Percentiles rank a stretch among this genome's conserved stretches.
Evolutionary conservation across 768 basidiomycete species (phyloP).

Genomic region (Russula earlei): DNA sequence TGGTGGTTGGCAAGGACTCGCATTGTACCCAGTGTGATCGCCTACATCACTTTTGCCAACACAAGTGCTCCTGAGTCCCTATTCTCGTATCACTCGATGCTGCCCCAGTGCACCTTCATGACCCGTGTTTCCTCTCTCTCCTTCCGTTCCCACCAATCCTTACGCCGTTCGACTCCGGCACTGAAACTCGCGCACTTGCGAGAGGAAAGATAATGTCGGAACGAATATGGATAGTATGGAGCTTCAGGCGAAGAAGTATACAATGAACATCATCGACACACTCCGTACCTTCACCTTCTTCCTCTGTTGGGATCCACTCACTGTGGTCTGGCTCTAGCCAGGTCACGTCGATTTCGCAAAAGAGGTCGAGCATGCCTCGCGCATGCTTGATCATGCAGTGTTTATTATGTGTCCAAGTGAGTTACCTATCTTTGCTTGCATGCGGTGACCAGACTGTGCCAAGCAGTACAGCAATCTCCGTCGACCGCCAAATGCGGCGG

Average conservation of each 20-base stretch:
- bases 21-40: too few relatives aligned
- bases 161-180: neutral
- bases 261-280: slow-evolving; percentile 97
- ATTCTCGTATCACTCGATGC: too few relatives aligned
- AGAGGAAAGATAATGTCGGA: slow-evolving; percentile 90
- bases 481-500: slow-evolving; percentile 96
- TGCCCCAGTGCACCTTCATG: too few relatives aligned
- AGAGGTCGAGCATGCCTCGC: slow-evolving; percentile 92
- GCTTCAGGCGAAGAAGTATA: slow-evolving; percentile 91
- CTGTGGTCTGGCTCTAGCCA: slow-evolving; percentile 24
- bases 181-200: slow-evolving; percentile 39
- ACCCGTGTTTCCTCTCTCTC: slow-evolving; percentile 41
- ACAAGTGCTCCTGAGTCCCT: too few relatives aligned
- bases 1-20: too few relatives aligned
- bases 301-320: neutral
- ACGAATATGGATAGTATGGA: slow-evolving; percentile 99
- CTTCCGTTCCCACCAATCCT: too few relatives aligned
- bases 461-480: slow-evolving; percentile 95
- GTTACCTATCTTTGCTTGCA: slow-evolving; percentile 16
- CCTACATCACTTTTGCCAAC: too few relatives aligned
- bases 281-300: slow-evolving; percentile 48
- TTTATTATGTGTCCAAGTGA: slow-evolving; percentile 90
- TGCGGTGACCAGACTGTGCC: neutral
- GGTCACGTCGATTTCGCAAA: slow-evolving; percentile 99
- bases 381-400: slow-evolving; percentile 94